A percentile compares a stretch with the other conserved stretches of the same genome.
Evolutionary conservation across 495 filamentous ascomycete species (phyloP).

Genomic region (Chaetomium tenue): DNA sequence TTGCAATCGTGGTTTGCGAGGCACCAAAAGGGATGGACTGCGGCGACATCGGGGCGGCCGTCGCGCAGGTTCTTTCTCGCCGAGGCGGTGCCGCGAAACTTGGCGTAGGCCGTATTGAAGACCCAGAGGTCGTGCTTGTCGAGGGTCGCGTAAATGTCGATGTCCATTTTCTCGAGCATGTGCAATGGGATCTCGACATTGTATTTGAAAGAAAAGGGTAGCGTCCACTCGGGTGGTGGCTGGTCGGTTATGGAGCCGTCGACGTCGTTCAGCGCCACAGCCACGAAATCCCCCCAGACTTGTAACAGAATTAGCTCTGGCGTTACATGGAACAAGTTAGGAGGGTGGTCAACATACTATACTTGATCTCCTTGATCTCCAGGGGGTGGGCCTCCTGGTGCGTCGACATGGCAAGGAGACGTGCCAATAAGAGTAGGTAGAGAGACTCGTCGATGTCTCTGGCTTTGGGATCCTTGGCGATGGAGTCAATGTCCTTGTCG

Average conservation of each 20-base stretch:
- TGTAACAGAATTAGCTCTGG: neutral
- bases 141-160: slow-evolving; percentile 72
- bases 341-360: slow-evolving; percentile 42
- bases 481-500: slow-evolving; percentile 74
- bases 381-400: slow-evolving; percentile 82
- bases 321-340: neutral
- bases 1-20: slow-evolving; percentile 90
- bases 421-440: slow-evolving; percentile 74
- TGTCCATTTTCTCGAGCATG: slow-evolving; percentile 84
- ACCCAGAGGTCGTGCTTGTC: slow-evolving; percentile 81
- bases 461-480: slow-evolving; percentile 73
- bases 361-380: slow-evolving; percentile 79
- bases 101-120: slow-evolving; percentile 86
- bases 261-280: slow-evolving; percentile 49
- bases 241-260: slow-evolving; percentile 48
- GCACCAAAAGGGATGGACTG: slow-evolving; percentile 58
- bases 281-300: slow-evolving; percentile 78
- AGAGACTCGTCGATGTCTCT: slow-evolving; percentile 71
- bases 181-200: slow-evolving; percentile 82
- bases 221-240: slow-evolving; percentile 60
- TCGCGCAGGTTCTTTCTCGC: slow-evolving; percentile 71
- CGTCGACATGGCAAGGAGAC: slow-evolving; percentile 79
- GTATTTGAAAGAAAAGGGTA: slow-evolving; percentile 85
- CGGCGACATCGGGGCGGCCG: slow-evolving; percentile 74
- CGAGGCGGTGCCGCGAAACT: slow-evolving; percentile 89